Evolutionary conservation across 1,284 basidiomycete genomes (phyloP).

Genomic region (Stygiomarasmius scandens): DNA sequence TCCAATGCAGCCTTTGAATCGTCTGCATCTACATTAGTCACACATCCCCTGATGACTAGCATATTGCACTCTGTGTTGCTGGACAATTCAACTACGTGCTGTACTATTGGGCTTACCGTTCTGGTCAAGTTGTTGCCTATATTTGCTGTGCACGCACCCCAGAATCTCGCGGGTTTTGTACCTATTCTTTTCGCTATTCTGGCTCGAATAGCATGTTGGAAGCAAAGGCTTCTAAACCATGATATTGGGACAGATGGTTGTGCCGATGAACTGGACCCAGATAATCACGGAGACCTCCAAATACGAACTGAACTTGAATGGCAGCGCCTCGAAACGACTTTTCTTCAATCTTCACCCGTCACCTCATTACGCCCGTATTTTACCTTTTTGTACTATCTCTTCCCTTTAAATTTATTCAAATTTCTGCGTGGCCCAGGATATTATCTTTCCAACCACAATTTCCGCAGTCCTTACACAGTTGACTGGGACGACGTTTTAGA

Average conservation of each 20-base stretch:
- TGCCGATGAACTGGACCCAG: conserved; percentile 36
- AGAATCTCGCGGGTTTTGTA: conserved; percentile 56
- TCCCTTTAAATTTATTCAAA: conserved; percentile 79
- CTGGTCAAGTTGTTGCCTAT: conserved; percentile 74
- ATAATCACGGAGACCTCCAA: conserved; percentile 39
- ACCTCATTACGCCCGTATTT: conserved; percentile 65
- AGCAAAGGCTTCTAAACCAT: conserved; percentile 41
- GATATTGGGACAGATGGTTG: conserved; percentile 28
- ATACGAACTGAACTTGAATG: conserved; percentile 61
- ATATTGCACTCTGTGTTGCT: conserved; percentile 65
- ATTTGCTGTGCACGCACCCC: conserved; percentile 63
- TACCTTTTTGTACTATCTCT: conserved; percentile 84
- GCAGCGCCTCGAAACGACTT: conserved; percentile 63
- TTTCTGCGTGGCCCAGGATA: conserved; percentile 71
- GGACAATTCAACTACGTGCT: conserved; percentile 72
- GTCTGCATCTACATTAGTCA: conserved; percentile 54
- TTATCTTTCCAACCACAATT: conserved; percentile 56
- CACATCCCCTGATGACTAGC: conserved; percentile 62
- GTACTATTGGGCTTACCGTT: conserved; percentile 61
- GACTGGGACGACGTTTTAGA: conserved; percentile 72
- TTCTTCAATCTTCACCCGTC: conserved; percentile 49
- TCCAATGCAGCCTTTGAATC: conserved; percentile 55
- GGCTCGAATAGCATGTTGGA: conserved; percentile 73
- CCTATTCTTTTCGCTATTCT: conserved; percentile 67
- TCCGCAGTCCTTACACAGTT: conserved; percentile 58